These are phyloP conservation scores for Recurvomyces mirabilis DNA, from an alignment of 495 filamentous ascomycete genomes.

Conservation along the genomic window DNA sequence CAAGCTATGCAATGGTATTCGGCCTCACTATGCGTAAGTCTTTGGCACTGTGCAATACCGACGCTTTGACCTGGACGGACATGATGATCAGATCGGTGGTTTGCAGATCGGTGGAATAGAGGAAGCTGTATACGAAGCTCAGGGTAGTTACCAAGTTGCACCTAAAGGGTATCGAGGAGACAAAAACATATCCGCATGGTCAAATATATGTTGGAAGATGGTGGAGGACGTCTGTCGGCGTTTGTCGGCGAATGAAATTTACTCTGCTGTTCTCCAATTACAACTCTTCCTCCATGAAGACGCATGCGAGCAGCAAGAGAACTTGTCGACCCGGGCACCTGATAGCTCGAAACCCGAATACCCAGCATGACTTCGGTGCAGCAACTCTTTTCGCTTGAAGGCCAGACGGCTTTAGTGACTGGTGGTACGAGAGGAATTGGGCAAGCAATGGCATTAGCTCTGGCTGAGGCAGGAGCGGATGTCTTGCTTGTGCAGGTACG, in stretches of 20 bases:
- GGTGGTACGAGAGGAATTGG: slow-evolving; percentile 85
- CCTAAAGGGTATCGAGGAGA: too few species aligned
- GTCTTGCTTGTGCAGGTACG: slow-evolving; percentile 54
- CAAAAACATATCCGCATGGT: too few species aligned
- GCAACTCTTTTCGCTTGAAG: slow-evolving; percentile 34
- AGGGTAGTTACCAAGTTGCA: too few species aligned
- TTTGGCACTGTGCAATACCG: slow-evolving; percentile 33
- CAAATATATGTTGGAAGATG: too few species aligned
- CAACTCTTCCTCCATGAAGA: too few species aligned
- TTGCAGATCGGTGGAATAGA: too few species aligned
- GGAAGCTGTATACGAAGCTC: too few species aligned
- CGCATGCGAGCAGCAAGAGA: too few species aligned
- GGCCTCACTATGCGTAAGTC: slow-evolving; percentile 32
- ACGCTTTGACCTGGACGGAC: slow-evolving; percentile 26
- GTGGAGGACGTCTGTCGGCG: not conserved
- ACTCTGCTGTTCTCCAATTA: too few species aligned
- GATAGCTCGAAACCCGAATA: too few species aligned
- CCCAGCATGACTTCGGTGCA: slow-evolving; percentile 30
- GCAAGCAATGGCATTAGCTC: slow-evolving; percentile 65
- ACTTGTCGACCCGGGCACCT: too few species aligned
- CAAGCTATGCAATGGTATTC: not conserved
- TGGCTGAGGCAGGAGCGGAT: slow-evolving; percentile 78
- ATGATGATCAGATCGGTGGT: not conserved
- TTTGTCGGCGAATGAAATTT: not conserved
- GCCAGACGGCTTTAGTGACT: slow-evolving; percentile 73